phyloP scores from a whole-genome alignment of 768 basidiomycete species.

The Clitopilus hobsonii region DNA sequence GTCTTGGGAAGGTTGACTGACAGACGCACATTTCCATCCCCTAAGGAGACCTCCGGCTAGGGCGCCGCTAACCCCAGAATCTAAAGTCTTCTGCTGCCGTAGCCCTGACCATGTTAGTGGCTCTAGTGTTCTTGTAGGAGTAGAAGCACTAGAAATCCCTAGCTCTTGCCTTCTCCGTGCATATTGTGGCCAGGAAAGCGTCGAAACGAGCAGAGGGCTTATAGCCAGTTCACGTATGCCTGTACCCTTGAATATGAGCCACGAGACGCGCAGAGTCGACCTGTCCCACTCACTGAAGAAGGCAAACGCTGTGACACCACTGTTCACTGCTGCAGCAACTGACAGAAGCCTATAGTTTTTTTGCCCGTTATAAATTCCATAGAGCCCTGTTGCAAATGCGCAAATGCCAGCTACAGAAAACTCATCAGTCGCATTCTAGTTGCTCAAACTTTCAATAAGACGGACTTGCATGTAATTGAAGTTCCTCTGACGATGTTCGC shows the following conservation, averaged over 20 bases:
- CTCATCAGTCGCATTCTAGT: conserved; percentile 19
- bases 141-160: conserved; percentile 12
- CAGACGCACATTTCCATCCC: conserved; percentile 51
- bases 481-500: conserved; percentile 54
- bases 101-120: conserved; percentile 45
- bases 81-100: conserved; percentile 56
- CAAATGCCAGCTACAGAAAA: conserved; percentile 48
- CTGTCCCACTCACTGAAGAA: conserved; percentile 67
- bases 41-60: conserved; percentile 57
- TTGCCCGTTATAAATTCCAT: conserved; percentile 41
- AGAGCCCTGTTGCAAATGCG: conserved; percentile 42
- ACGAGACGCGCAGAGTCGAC: background rate
- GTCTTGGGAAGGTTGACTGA: background rate
- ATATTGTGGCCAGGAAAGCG: conserved; percentile 44
- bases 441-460: conserved; percentile 27
- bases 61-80: conserved; percentile 71
- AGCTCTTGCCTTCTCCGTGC: conserved; percentile 32
- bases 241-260: conserved; percentile 21
- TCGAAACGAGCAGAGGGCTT: conserved; percentile 51
- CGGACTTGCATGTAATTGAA: conserved; percentile 77
- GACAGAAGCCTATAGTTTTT: conserved; percentile 44
- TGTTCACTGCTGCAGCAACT: conserved; percentile 63
- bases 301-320: conserved; percentile 61
- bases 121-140: conserved; percentile 3
- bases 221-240: conserved; percentile 76